Conservation (phyloP, 306 rosid genomes). For the Inga laurina region DNA sequence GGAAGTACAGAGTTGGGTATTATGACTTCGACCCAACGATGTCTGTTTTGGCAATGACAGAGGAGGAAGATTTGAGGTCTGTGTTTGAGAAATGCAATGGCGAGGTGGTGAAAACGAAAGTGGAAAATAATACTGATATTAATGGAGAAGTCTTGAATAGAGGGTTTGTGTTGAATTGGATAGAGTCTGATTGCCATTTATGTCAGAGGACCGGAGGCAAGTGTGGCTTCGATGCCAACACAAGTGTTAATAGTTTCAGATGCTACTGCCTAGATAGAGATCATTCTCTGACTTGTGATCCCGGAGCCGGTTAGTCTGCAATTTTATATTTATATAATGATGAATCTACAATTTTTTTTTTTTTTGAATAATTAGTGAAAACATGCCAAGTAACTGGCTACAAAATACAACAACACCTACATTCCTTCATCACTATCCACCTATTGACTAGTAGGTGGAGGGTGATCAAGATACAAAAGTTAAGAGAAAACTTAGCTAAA, state of each 20-base stretch:
- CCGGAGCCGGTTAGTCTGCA: conserved; percentile 18
- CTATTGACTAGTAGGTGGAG: too few species aligned
- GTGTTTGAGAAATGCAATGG: conserved; percentile 25
- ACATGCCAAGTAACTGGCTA: too few species aligned
- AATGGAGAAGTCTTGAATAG: conserved; percentile 29
- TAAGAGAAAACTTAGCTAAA: too few species aligned
- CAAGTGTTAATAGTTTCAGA: not conserved
- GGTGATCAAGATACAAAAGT: too few species aligned
- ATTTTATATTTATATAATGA: too few species aligned
- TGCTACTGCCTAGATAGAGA: conserved; percentile 59
- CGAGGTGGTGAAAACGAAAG: not conserved
- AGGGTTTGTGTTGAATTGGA: conserved; percentile 58
- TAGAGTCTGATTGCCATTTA: conserved; percentile 29
- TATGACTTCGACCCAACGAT: not conserved
- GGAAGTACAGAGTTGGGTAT: conserved; percentile 33
- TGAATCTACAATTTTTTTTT: too few species aligned
- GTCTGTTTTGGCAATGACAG: conserved; percentile 46
- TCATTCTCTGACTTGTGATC: conserved; percentile 45
- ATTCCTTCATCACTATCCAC: too few species aligned
- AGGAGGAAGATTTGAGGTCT: not conserved
- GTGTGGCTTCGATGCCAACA: conserved; percentile 45
- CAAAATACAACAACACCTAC: too few species aligned
- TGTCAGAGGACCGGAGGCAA: conserved; percentile 41
- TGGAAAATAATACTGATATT: not conserved
- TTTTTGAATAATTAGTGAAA: too few species aligned